These are phyloP conservation scores for Colletotrichum aenigma DNA, from an alignment of 2,329 filamentous ascomycete genomes.

Conservation along the genomic window DNA sequence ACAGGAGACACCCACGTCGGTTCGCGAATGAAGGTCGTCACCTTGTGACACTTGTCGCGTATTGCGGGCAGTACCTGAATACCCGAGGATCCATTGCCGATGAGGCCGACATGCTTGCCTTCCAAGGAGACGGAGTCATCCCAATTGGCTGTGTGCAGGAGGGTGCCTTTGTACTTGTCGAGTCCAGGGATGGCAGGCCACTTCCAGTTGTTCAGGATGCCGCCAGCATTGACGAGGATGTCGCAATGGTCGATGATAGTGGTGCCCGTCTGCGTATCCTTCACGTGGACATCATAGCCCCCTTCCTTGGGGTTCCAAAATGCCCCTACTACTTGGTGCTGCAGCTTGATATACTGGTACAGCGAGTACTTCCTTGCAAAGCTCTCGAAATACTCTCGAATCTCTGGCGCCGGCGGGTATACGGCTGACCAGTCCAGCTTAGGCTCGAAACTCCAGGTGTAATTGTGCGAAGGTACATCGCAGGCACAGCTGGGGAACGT, in stretches of 20 bases:
- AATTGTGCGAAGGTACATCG: constrained; percentile 56
- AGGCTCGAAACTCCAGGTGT: constrained; percentile 54
- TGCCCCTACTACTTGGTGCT: constrained; percentile 30
- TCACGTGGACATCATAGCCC: constrained; percentile 37
- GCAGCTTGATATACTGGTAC: constrained; percentile 32
- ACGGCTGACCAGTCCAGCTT: constrained; percentile 62
- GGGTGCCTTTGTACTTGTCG: constrained; percentile 47
- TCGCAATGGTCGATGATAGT: constrained; percentile 43
- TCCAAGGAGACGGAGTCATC: constrained; percentile 42
- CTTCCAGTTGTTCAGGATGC: constrained; percentile 56
- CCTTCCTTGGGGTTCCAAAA: constrained; percentile 38
- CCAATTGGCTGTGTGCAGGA: constrained; percentile 61
- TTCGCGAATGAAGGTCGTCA: constrained; percentile 54
- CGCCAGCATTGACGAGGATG: constrained; percentile 52
- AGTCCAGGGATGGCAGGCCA: constrained; percentile 56
- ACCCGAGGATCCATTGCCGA: constrained; percentile 48
- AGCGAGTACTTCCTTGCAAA: constrained; percentile 44
- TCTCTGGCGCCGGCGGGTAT: constrained; percentile 46
- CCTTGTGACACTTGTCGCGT: constrained; percentile 44
- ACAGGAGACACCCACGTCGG: constrained; percentile 54
- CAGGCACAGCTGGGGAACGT: constrained; percentile 40
- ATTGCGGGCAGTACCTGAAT: constrained; percentile 53
- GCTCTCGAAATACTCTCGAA: constrained; percentile 49
- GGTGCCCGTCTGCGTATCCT: constrained; percentile 30
- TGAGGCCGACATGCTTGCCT: constrained; percentile 44